Evolutionary conservation across 768 basidiomycete genomes (phyloP).

Genomic region (Rhodosporidiobolus odoratus): DNA sequence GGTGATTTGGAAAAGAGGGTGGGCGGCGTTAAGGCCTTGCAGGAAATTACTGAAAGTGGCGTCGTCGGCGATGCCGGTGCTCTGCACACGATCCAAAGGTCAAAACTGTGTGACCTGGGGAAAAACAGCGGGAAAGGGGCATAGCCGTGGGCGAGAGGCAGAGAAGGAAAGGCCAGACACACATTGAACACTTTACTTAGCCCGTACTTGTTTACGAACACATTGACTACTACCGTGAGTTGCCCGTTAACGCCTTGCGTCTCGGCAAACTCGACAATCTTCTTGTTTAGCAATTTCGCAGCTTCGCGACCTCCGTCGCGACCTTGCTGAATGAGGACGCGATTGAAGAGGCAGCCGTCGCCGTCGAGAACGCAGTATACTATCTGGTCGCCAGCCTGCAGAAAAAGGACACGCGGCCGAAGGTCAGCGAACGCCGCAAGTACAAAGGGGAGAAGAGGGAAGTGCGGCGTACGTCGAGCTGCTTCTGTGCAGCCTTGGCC

Average conservation of each 20-base stretch:
- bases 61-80: slow-evolving; percentile 21
- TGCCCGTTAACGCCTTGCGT: background rate
- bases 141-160: background rate
- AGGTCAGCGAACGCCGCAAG: background rate
- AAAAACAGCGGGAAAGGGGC: background rate
- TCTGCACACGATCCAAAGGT: background rate
- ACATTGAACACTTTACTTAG: slow-evolving; percentile 3
- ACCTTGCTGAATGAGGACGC: slow-evolving; percentile 18
- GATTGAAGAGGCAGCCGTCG: slow-evolving; percentile 34
- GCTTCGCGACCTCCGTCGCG: slow-evolving; percentile 31
- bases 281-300: slow-evolving; percentile 10
- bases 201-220: slow-evolving; percentile 20
- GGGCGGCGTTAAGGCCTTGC: slow-evolving; percentile 24
- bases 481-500: slow-evolving; percentile 16
- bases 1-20: slow-evolving; percentile 26
- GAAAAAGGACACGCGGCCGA: background rate
- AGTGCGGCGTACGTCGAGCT: slow-evolving; percentile 17
- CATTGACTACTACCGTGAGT: slow-evolving; percentile 10
- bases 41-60: slow-evolving; percentile 19
- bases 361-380: slow-evolving; percentile 31
- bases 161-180: background rate
- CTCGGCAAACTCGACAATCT: slow-evolving; percentile 19
- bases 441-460: background rate
- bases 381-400: slow-evolving; percentile 14
- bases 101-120: background rate